Percentiles rank a stretch among this genome's conserved stretches.
phyloP scores from a whole-genome alignment of 2,329 filamentous ascomycete genomes.

The Fusarium papillatum region DNA sequence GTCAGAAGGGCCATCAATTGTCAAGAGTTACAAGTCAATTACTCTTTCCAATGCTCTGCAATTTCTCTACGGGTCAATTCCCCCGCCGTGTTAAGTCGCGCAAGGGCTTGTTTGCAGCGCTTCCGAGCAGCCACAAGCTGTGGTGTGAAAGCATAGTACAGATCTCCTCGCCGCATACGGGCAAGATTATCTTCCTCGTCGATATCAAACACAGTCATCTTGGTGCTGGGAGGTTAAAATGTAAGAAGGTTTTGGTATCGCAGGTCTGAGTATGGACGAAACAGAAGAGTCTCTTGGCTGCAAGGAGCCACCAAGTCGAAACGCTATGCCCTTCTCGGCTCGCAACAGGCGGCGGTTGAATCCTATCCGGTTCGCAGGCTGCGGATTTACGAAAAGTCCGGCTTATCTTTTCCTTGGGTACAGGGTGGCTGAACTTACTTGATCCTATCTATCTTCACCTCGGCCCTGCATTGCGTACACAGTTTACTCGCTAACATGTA shows the following conservation, averaged over 20 bases:
- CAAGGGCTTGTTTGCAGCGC: constrained; percentile 73
- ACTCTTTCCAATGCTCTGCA: constrained; percentile 81
- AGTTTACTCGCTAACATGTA: too few relatives aligned
- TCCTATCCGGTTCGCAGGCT: background rate
- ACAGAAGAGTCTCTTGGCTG: background rate
- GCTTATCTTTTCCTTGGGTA: background rate
- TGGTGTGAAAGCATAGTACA: constrained; percentile 82
- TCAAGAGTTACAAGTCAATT: constrained; percentile 45
- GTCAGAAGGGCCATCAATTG: background rate
- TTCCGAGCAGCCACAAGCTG: constrained; percentile 73
- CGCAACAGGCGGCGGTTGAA: background rate
- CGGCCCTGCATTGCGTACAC: too few relatives aligned
- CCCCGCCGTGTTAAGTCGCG: constrained; percentile 73
- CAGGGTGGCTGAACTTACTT: background rate
- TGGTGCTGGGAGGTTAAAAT: background rate
- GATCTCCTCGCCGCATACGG: constrained; percentile 75
- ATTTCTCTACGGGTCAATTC: constrained; percentile 71
- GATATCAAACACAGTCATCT: constrained; percentile 43
- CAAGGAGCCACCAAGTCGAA: background rate
- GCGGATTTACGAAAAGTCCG: background rate
- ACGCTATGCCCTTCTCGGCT: background rate
- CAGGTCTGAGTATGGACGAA: background rate
- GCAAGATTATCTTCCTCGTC: constrained; percentile 62
- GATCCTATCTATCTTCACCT: background rate
- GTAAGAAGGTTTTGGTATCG: background rate